Evolutionary conservation across 2,329 filamentous ascomycete genomes (phyloP).

Genomic region (Colletotrichum sidae): DNA sequence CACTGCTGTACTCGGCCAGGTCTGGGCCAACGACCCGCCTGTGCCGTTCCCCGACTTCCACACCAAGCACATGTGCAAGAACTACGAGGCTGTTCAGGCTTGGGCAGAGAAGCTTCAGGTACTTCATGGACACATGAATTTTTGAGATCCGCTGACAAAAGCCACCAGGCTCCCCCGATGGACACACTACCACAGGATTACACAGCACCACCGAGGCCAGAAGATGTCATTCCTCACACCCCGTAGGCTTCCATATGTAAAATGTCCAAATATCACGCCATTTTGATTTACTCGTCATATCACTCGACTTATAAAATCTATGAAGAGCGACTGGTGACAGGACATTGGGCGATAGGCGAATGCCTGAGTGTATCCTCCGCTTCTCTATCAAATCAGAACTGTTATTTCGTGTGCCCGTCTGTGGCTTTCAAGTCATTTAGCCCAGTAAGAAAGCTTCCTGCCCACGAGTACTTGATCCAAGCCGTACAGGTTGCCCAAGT

Average conservation of each 20-base stretch:
- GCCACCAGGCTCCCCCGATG: constrained; percentile 18
- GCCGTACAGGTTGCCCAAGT: no score
- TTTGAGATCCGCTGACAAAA: background rate
- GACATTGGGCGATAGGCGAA: no score
- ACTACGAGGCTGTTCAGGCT: constrained; percentile 62
- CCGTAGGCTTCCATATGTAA: background rate
- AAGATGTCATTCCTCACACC: constrained; percentile 18
- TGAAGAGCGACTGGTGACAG: no score
- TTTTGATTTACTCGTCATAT: no score
- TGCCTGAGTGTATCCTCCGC: no score
- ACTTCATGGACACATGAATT: background rate
- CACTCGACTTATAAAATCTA: no score
- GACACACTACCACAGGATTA: constrained; percentile 25
- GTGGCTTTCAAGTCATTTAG: no score
- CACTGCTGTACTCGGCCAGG: constrained; percentile 69
- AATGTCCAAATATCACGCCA: no score
- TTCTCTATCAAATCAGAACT: no score
- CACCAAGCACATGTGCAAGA: constrained; percentile 68
- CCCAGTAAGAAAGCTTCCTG: background rate
- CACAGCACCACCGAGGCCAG: constrained; percentile 6
- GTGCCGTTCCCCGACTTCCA: constrained; percentile 71
- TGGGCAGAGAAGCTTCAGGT: constrained; percentile 68
- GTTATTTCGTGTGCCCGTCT: no score
- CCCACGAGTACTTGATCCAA: background rate
- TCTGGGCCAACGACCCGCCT: constrained; percentile 64